These are phyloP conservation scores for Xylaria sp. DNA, from an alignment of 2,329 filamentous ascomycete species.

Conservation along the genomic window DNA sequence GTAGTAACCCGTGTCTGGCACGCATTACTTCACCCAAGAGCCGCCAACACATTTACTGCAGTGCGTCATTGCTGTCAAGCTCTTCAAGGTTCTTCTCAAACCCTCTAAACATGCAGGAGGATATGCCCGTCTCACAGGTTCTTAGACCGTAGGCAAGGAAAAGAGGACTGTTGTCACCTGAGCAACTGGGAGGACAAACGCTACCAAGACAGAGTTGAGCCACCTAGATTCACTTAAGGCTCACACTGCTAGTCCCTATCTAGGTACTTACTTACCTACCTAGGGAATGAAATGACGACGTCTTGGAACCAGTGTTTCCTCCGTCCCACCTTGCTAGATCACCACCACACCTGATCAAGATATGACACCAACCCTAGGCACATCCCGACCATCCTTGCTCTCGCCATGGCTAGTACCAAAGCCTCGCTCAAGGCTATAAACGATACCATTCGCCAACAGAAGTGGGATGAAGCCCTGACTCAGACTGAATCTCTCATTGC, in stretches of 20 bases:
- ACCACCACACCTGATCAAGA: slow-evolving; percentile 23
- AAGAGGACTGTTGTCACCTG: background rate
- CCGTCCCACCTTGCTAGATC: background rate
- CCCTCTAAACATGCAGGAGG: background rate
- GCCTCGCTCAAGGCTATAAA: slow-evolving; percentile 81
- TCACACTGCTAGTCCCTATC: too few relatives aligned
- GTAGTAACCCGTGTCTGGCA: background rate
- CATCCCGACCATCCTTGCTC: slow-evolving; percentile 15
- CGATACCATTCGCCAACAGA: slow-evolving; percentile 75
- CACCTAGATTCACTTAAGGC: too few relatives aligned
- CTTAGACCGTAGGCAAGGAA: background rate
- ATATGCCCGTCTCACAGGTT: background rate
- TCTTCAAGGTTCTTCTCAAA: background rate
- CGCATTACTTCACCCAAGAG: too few relatives aligned
- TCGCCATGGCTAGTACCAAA: slow-evolving; percentile 65
- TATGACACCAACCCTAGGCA: slow-evolving; percentile 29
- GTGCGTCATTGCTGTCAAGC: slow-evolving; percentile 8
- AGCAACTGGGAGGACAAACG: background rate
- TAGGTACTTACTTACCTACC: too few relatives aligned
- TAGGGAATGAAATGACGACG: slow-evolving; percentile 32
- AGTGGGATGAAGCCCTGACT: slow-evolving; percentile 76
- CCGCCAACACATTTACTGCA: background rate
- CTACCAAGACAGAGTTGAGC: too few relatives aligned
- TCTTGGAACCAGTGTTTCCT: slow-evolving; percentile 15
- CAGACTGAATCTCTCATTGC: slow-evolving; percentile 73